Conservation (phyloP, 345 rosid genomes). For the Toxicodendron radicans region DNA sequence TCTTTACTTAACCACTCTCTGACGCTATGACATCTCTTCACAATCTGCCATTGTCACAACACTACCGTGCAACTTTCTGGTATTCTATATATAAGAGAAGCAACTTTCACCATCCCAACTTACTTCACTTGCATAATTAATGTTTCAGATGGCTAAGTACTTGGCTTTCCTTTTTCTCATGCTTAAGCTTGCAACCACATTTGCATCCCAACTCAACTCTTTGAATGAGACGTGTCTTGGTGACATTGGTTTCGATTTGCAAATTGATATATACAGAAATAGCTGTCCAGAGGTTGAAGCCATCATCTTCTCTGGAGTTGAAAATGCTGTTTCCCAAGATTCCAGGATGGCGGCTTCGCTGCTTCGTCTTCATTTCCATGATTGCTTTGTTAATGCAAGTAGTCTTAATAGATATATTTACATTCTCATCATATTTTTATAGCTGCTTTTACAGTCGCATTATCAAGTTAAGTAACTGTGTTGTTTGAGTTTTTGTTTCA, state of each 20-base stretch:
- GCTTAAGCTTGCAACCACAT: conserved; percentile 21
- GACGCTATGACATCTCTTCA: not conserved
- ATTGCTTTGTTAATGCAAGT: conserved; percentile 80
- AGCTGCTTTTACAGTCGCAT: no score
- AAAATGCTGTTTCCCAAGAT: conserved; percentile 56
- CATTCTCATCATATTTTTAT: not conserved
- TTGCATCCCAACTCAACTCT: conserved; percentile 26
- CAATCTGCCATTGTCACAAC: not conserved
- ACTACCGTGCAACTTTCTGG: not conserved
- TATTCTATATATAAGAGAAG: not conserved
- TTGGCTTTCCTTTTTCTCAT: conserved; percentile 17
- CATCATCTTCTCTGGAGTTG: conserved; percentile 57
- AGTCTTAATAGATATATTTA: not conserved
- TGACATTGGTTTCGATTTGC: conserved; percentile 42
- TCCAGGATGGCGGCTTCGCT: conserved; percentile 78
- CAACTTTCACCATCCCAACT: not conserved
- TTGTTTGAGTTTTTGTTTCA: conserved; percentile 24
- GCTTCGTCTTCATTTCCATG: conserved; percentile 80
- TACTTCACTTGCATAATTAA: not conserved
- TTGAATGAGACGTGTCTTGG: conserved; percentile 48
- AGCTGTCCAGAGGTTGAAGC: conserved; percentile 76
- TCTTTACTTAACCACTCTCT: conserved; percentile 30
- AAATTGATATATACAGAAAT: conserved; percentile 43
- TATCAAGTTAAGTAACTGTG: not conserved
- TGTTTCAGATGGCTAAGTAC: conserved; percentile 19